Evolutionary conservation across 1,139 yeast genomes (phyloP).

Genomic region (Ogataea hybrid): DNA sequence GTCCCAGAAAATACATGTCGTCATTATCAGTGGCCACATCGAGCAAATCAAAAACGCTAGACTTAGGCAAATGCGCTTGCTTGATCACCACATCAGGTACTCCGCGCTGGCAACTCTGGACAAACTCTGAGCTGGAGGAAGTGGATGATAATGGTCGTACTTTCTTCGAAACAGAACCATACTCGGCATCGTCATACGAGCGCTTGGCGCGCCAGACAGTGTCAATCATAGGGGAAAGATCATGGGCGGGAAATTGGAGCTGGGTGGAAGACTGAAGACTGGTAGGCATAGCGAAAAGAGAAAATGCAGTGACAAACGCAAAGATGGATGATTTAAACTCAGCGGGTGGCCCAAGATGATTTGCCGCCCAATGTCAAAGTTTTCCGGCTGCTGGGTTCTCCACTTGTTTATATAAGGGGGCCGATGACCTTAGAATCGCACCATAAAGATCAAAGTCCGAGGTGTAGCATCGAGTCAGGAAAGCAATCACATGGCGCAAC

Average conservation of each 20-base stretch:
- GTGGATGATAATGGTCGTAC: slow-evolving; percentile 8
- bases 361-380: background rate
- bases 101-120: slow-evolving; percentile 1
- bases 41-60: slow-evolving; percentile 14
- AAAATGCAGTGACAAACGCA: background rate
- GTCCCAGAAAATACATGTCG: slow-evolving; percentile 9
- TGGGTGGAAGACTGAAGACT: slow-evolving; percentile 3
- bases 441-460: background rate
- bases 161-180: background rate
- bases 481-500: slow-evolving; percentile 1
- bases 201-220: slow-evolving; percentile 4
- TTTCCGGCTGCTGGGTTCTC: background rate
- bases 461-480: background rate
- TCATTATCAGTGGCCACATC: background rate
- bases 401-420: background rate
- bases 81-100: slow-evolving; percentile 18
- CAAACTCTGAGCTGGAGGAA: slow-evolving; percentile 6
- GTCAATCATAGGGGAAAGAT: background rate
- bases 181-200: background rate
- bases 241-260: slow-evolving; percentile 3
- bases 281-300: slow-evolving; percentile 5
- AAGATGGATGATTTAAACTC: slow-evolving; percentile 2
- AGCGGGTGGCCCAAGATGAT: background rate
- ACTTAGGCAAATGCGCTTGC: slow-evolving; percentile 22
- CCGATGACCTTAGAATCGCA: background rate